A percentile compares a stretch with the other conserved stretches of the same genome.
phyloP scores from a whole-genome alignment of 2,329 filamentous ascomycete species.

The Hortaea werneckii region DNA sequence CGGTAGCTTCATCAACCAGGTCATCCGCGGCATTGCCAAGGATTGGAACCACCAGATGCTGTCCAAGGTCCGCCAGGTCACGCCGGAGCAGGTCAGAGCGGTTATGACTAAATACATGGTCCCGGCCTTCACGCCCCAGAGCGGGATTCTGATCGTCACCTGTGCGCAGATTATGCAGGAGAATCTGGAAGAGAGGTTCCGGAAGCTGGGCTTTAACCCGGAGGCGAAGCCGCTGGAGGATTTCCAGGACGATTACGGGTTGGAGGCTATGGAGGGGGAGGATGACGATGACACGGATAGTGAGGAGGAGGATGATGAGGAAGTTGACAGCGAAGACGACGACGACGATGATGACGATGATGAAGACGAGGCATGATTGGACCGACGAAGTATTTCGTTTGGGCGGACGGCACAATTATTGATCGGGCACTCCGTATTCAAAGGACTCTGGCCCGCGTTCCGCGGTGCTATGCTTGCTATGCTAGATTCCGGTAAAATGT shows the following conservation, averaged over 20 bases:
- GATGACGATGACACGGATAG: constrained; percentile 51
- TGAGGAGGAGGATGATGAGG: constrained; percentile 44
- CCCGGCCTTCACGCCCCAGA: constrained; percentile 68
- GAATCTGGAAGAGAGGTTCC: constrained; percentile 66
- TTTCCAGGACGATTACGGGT: constrained; percentile 84
- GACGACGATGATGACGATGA: constrained; percentile 12
- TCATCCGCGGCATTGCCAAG: constrained; percentile 63
- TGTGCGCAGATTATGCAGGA: constrained; percentile 79
- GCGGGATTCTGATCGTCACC: constrained; percentile 76
- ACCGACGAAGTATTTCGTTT: not conserved
- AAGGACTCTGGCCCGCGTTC: not conserved
- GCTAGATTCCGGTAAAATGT: too few relatives aligned
- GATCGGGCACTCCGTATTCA: not conserved
- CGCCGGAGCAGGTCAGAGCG: constrained; percentile 62
- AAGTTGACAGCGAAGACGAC: constrained; percentile 41
- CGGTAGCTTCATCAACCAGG: constrained; percentile 72
- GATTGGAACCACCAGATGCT: constrained; percentile 73
- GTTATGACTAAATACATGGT: constrained; percentile 67
- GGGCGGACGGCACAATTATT: not conserved
- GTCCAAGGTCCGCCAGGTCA: constrained; percentile 65
- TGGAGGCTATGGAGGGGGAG: constrained; percentile 53
- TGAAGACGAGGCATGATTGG: constrained; percentile 1
- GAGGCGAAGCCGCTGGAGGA: constrained; percentile 62
- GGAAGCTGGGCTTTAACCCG: constrained; percentile 66
- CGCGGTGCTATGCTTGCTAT: not conserved